Percentiles rank a stretch among this genome's conserved stretches.
These are phyloP conservation scores for Lolium multiflorum DNA, from an alignment of 176 grass and related monocot genomes.

Conservation along the genomic window DNA sequence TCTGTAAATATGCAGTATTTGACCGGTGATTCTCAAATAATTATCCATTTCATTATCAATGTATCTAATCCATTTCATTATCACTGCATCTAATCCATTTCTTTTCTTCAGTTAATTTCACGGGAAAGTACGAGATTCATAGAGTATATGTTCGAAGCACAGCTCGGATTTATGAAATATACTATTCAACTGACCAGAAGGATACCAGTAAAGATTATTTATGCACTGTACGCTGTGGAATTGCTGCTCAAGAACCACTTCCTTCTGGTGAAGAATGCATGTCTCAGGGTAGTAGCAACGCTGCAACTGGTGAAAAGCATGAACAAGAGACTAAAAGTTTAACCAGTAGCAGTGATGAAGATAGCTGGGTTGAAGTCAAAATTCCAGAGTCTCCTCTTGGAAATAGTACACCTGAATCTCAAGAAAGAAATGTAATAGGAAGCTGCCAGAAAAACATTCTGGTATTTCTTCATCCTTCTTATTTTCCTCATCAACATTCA, in stretches of 20 bases:
- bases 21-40: slow-evolving; percentile 7
- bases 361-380: slow-evolving; percentile 88
- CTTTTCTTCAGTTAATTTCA: slow-evolving; percentile 70
- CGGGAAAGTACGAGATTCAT: slow-evolving; percentile 70
- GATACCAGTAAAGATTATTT: slow-evolving; percentile 74
- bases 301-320: slow-evolving; percentile 49
- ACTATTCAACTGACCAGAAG: slow-evolving; percentile 59
- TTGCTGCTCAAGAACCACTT: slow-evolving; percentile 50
- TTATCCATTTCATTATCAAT: slow-evolving; percentile 3
- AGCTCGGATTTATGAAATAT: slow-evolving; percentile 89
- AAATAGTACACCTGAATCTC: slow-evolving; percentile 31
- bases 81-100: slow-evolving; percentile 25
- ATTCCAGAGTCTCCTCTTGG: slow-evolving; percentile 50
- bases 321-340: slow-evolving; percentile 46
- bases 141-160: slow-evolving; percentile 78
- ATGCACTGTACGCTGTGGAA: slow-evolving; percentile 77
- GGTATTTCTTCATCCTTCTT: slow-evolving; percentile 46
- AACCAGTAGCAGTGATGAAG: slow-evolving; percentile 66
- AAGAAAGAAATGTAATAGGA: slow-evolving; percentile 44
- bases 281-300: slow-evolving; percentile 41
- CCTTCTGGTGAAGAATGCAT: slow-evolving; percentile 46
- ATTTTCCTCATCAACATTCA: slow-evolving; percentile 1
- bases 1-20: neutral
- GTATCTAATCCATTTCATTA: slow-evolving; percentile 39
- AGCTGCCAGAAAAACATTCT: slow-evolving; percentile 47